These are phyloP conservation scores for Rhizodiscina lignyota DNA, from an alignment of 495 filamentous ascomycete species.

Conservation along the genomic window DNA sequence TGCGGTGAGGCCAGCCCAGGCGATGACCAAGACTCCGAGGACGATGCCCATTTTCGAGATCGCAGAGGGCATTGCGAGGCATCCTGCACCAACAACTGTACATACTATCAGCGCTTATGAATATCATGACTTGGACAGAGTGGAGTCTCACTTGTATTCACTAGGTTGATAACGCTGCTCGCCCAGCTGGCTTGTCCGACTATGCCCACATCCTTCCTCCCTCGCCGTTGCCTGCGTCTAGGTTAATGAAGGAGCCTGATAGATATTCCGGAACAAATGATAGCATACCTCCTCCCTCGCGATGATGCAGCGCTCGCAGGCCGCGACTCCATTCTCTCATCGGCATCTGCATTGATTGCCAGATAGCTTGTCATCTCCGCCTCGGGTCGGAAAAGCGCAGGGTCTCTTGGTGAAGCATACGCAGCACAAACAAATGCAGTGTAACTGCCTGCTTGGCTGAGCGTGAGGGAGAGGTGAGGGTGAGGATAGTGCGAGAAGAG, in stretches of 20 bases:
- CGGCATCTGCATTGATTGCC: conserved; percentile 19
- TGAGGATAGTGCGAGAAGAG: too few species aligned
- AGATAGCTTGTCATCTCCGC: conserved; percentile 21
- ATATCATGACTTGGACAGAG: conserved; percentile 5
- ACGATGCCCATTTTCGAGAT: conserved; percentile 83
- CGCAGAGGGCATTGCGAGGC: conserved; percentile 85
- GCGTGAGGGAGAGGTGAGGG: too few species aligned
- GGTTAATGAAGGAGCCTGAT: too few species aligned
- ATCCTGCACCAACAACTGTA: conserved; percentile 79
- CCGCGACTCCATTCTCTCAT: conserved; percentile 18
- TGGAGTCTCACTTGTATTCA: conserved; percentile 69
- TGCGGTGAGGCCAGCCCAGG: conserved; percentile 79
- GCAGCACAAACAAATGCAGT: too few species aligned
- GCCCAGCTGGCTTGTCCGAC: conserved; percentile 70
- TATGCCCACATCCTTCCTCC: conserved; percentile 33
- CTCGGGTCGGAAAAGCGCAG: not conserved
- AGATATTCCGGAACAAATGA: too few species aligned
- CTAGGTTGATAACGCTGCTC: conserved; percentile 82
- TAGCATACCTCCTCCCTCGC: conserved; percentile 16
- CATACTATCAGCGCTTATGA: not conserved
- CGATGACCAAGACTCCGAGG: conserved; percentile 64
- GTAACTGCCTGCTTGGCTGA: too few species aligned
- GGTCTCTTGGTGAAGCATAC: too few species aligned
- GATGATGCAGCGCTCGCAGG: conserved; percentile 22
- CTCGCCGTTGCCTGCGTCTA: conserved; percentile 27